Conservation (phyloP, 228 moss, liverwort and hornwort genomes). For the Sphagnum fallax region DNA sequence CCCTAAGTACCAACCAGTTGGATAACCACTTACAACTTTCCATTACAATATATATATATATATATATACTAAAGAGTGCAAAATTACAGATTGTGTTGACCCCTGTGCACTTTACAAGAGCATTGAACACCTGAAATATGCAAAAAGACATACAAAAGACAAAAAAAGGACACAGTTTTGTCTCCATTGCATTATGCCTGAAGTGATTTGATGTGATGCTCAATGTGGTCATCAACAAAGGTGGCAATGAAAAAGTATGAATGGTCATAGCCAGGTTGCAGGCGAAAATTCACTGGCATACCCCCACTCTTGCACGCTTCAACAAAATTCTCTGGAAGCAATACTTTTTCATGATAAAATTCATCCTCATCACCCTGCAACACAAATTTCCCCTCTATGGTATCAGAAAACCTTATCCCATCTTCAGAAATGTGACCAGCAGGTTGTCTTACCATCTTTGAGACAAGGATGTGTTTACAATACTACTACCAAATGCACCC, state of each 20-base stretch:
- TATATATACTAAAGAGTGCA: too few relatives aligned
- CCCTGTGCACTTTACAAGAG: too few relatives aligned
- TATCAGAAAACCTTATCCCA: slow-evolving; percentile 4
- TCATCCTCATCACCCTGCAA: slow-evolving; percentile 65
- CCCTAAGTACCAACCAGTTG: too few relatives aligned
- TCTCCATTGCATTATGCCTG: slow-evolving; percentile 8
- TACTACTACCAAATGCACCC: too few relatives aligned
- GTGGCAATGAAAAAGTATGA: slow-evolving; percentile 76
- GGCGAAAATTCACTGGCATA: slow-evolving; percentile 45
- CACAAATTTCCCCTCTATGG: neutral
- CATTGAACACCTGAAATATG: too few relatives aligned
- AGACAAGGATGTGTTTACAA: too few relatives aligned
- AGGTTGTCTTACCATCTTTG: neutral
- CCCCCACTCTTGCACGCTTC: slow-evolving; percentile 44
- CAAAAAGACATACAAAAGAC: too few relatives aligned
- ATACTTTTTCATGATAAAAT: slow-evolving; percentile 55
- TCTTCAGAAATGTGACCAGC: neutral
- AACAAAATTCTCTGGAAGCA: slow-evolving; percentile 71
- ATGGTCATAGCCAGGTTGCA: slow-evolving; percentile 80
- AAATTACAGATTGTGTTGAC: too few relatives aligned
- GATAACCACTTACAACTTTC: too few relatives aligned
- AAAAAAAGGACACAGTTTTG: too few relatives aligned
- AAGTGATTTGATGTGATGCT: slow-evolving; percentile 58
- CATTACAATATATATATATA: too few relatives aligned
- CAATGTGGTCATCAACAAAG: slow-evolving; percentile 73